These are phyloP conservation scores for Elongisporangium undulatum DNA, from an alignment of 352 stramenopile genomes.

Conservation along the genomic window DNA sequence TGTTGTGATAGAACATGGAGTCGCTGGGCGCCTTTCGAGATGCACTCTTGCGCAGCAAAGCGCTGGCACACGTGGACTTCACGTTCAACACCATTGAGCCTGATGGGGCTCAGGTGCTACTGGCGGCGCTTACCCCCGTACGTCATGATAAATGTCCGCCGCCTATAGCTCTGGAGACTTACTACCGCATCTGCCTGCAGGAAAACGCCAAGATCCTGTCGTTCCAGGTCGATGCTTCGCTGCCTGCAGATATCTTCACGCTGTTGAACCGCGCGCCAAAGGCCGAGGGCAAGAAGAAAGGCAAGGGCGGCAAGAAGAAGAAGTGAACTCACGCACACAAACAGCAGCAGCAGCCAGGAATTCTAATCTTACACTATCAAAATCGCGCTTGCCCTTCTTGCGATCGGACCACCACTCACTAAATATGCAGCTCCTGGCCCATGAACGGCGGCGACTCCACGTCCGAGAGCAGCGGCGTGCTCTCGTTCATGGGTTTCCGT, in stretches of 20 bases:
- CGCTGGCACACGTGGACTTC: slow-evolving; percentile 66
- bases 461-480: slow-evolving; percentile 45
- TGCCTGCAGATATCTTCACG: slow-evolving; percentile 65
- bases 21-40: slow-evolving; percentile 53
- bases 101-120: slow-evolving; percentile 50
- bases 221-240: slow-evolving; percentile 73
- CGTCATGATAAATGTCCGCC: neutral
- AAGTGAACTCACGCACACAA: slow-evolving; percentile 31
- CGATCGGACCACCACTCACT: slow-evolving; percentile 3
- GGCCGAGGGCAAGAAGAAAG: slow-evolving; percentile 73
- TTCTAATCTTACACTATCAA: neutral
- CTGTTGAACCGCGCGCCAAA: slow-evolving; percentile 69
- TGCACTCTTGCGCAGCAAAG: slow-evolving; percentile 58
- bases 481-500: slow-evolving; percentile 18
- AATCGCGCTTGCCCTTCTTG: neutral
- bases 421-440: slow-evolving; percentile 57
- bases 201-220: slow-evolving; percentile 62
- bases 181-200: slow-evolving; percentile 7
- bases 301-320: slow-evolving; percentile 62
- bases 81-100: slow-evolving; percentile 76
- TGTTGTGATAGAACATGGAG: slow-evolving; percentile 29
- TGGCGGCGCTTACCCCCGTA: slow-evolving; percentile 50
- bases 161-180: neutral
- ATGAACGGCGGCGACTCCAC: slow-evolving; percentile 50
- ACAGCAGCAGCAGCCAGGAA: neutral